phyloP scores from a whole-genome alignment of 305 asterid species.

The Fraxinus ornus region DNA sequence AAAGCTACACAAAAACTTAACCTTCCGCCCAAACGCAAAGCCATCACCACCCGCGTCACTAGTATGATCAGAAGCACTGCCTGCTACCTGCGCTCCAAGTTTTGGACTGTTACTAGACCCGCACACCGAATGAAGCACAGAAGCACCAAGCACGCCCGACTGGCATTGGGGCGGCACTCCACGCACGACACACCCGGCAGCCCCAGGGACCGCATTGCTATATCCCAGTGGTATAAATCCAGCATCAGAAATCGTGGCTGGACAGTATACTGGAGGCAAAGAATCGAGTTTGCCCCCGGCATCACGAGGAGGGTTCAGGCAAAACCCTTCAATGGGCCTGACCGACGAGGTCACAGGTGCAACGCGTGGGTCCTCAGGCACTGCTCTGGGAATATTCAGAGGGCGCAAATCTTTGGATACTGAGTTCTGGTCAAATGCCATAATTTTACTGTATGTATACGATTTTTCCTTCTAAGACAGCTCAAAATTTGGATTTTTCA shows the following conservation, averaged over 20 bases:
- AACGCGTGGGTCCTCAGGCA: constrained; percentile 64
- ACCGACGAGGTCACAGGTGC: constrained; percentile 54
- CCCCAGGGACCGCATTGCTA: constrained; percentile 34
- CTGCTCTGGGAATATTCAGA: constrained; percentile 51
- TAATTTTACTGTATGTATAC: constrained; percentile 23
- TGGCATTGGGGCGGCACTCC: constrained; percentile 41
- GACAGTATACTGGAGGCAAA: constrained; percentile 46
- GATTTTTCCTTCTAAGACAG: not conserved
- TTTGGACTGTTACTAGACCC: constrained; percentile 33
- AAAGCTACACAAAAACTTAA: constrained; percentile 87
- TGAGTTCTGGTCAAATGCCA: constrained; percentile 84
- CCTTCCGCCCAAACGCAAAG: constrained; percentile 62
- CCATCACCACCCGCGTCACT: constrained; percentile 74
- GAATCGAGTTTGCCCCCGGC: constrained; percentile 40
- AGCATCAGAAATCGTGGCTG: constrained; percentile 38
- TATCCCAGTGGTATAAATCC: constrained; percentile 57
- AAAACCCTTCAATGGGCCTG: constrained; percentile 63
- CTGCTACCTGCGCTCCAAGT: constrained; percentile 27
- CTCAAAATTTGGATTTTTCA: constrained; percentile 16
- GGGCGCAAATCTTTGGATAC: constrained; percentile 78
- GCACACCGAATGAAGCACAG: constrained; percentile 33
- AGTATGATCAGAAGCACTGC: constrained; percentile 54
- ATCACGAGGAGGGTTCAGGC: constrained; percentile 43
- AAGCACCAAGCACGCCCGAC: constrained; percentile 28
- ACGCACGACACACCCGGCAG: constrained; percentile 50